Evolutionary conservation across 2,329 filamentous ascomycete genomes (phyloP), one percentile per base, ranked within the genome.

Genomic region (Fusarium tricinctum): DNA sequence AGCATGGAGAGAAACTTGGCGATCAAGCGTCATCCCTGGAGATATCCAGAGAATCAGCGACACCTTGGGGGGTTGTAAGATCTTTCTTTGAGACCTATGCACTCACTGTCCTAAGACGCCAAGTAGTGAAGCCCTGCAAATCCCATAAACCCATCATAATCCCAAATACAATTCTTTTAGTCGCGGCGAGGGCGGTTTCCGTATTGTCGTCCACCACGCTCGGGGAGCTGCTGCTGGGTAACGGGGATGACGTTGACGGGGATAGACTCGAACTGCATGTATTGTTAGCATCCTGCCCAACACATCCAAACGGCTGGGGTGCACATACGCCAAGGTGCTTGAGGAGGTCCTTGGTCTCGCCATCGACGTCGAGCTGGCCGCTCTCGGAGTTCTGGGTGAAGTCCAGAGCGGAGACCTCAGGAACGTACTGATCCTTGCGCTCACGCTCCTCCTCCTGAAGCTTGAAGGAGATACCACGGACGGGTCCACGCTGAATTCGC

Each of bases 381-480:
- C 86, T 91, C 87, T 98, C 96, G 82, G 89, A 89, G 86, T 92
- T 93, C 89, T 97, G 93, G 80, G 91, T 90, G 88, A 97, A 97
- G 89, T 99, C 96, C 82, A 99, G 92, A 81, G 96, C 96, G 67
- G 97, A 99, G 78, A 99, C 89, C 87, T 99, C 96, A 80, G 96
- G 96, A 74, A 99, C 96, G 88, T 97, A 99, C 89, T 99, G 96
- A 88, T 99, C 96, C 92, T 99, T 99, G 83, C 96, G 92, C 88
- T 99, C 96, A 89, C 96, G 93, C 91, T 99, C 96, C 89, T 99
- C 96, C 88, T 99, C 96, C 88, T 99, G 96, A 68, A 99, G 93
- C 91, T 99, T 99, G 94, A 99, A 99, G 85, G 97, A 99, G 86
- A 99, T 99, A 88, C 96, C 96, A 79, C 96, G 97, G 85, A 99